These are phyloP conservation scores for Suillus occidentalis DNA, from an alignment of 768 basidiomycete genomes.

Conservation along the genomic window DNA sequence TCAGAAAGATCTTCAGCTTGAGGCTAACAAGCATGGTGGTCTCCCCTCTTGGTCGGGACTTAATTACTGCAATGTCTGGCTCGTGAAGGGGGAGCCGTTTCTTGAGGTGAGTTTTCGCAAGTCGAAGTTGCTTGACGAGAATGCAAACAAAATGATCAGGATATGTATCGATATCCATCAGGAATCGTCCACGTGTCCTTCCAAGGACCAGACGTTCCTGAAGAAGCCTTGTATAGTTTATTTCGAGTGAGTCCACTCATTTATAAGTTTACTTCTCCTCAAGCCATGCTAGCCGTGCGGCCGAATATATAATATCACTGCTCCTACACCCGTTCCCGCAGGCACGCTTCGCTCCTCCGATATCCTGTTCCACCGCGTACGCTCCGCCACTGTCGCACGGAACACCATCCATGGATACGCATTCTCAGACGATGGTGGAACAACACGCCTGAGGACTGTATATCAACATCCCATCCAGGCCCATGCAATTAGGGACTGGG, in stretches of 20 bases:
- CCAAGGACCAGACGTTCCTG: constrained; percentile 84
- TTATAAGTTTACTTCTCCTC: not conserved
- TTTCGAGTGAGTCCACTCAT: constrained; percentile 57
- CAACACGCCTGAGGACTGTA: constrained; percentile 50
- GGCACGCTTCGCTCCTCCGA: constrained; percentile 67
- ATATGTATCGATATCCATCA: constrained; percentile 82
- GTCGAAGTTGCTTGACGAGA: constrained; percentile 1
- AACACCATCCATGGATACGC: constrained; percentile 73
- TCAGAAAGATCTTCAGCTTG: constrained; percentile 45
- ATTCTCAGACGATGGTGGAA: constrained; percentile 29
- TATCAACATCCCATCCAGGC: constrained; percentile 68
- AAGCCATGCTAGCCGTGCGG: constrained; percentile 67
- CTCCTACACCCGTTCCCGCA: constrained; percentile 60
- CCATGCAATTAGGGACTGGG: constrained; percentile 77
- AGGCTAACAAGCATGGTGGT: constrained; percentile 49
- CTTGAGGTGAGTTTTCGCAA: constrained; percentile 55
- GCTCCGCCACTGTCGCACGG: constrained; percentile 77
- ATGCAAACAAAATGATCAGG: constrained; percentile 43
- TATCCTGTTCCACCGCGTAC: constrained; percentile 60
- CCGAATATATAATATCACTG: constrained; percentile 63
- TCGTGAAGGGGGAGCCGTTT: constrained; percentile 81
- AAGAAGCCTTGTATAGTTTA: constrained; percentile 75
- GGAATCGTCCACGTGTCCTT: constrained; percentile 74
- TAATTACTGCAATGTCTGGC: constrained; percentile 55
- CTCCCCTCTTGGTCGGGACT: constrained; percentile 65